These are phyloP conservation scores for Polygonum aviculare DNA, from an alignment of 148 eudicot genomes.

Conservation along the genomic window DNA sequence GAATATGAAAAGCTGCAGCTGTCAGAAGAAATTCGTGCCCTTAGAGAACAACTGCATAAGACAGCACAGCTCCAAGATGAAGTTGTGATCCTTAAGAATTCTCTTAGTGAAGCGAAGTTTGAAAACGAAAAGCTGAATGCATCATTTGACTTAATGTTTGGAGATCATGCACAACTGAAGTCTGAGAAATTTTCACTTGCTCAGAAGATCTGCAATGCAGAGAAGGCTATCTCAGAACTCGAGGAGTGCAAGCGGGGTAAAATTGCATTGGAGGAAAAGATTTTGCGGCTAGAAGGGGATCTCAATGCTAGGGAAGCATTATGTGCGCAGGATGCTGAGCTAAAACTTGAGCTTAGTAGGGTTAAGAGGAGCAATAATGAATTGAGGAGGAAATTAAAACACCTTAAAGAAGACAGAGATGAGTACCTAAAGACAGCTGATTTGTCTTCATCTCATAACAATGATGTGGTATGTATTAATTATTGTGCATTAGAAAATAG, in stretches of 20 bases:
- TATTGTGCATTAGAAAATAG: constrained; percentile 12
- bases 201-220: constrained; percentile 41
- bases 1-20: constrained; percentile 61
- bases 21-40: constrained; percentile 41
- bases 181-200: constrained; percentile 38
- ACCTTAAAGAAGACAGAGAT: constrained; percentile 54
- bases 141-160: constrained; percentile 29
- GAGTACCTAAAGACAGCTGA: constrained; percentile 35
- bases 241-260: constrained; percentile 49
- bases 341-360: constrained; percentile 45
- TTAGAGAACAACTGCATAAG: constrained; percentile 58
- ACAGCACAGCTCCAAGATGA: constrained; percentile 49
- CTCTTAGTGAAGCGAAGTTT: constrained; percentile 32
- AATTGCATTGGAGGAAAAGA: constrained; percentile 51
- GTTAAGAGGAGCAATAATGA: constrained; percentile 46
- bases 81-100: constrained; percentile 31
- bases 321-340: constrained; percentile 43
- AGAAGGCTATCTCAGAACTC: constrained; percentile 39
- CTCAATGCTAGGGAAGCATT: constrained; percentile 41
- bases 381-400: constrained; percentile 41
- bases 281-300: constrained; percentile 50
- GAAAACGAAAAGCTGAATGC: constrained; percentile 50
- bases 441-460: constrained; percentile 3
- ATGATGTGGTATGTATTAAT: not conserved
- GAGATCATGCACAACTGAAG: constrained; percentile 45